phyloP scores from a whole-genome alignment of 179 eudicot genomes.

The Corrigiola litoralis region DNA sequence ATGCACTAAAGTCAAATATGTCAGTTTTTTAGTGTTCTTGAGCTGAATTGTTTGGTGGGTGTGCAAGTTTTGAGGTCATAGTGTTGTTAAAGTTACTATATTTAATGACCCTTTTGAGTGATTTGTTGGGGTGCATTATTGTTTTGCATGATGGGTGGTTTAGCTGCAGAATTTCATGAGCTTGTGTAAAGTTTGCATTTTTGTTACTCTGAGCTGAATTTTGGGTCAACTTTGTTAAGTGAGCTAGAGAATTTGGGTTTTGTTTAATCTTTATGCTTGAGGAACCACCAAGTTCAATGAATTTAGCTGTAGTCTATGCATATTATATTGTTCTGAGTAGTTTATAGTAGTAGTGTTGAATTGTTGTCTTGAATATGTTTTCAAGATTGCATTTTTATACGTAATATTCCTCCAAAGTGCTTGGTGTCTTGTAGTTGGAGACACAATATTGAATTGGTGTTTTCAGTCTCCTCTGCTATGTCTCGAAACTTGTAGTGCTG shows the following conservation, averaged over 20 bases:
- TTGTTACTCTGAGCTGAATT: not conserved
- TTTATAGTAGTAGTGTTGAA: too few relatives aligned
- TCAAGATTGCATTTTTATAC: too few relatives aligned
- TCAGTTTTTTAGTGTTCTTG: too few relatives aligned
- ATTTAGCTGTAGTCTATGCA: too few relatives aligned
- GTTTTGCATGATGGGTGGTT: not conserved
- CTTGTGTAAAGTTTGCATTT: not conserved
- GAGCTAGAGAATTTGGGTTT: too few relatives aligned
- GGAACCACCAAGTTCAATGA: not conserved
- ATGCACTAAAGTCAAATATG: not conserved
- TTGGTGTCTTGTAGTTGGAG: too few relatives aligned
- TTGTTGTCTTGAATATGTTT: too few relatives aligned
- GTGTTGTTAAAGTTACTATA: not conserved
- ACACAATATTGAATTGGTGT: too few relatives aligned
- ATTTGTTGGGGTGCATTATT: not conserved
- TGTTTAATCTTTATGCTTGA: not conserved
- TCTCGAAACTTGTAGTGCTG: too few relatives aligned
- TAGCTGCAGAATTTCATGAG: not conserved
- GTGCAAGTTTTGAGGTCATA: not conserved
- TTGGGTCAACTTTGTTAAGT: not conserved
- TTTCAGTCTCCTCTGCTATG: too few relatives aligned
- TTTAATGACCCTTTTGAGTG: not conserved
- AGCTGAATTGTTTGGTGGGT: slow-evolving; percentile 3
- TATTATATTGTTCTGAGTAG: too few relatives aligned
- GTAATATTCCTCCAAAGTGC: too few relatives aligned